A percentile compares a stretch with the other conserved stretches of the same genome.
These are phyloP conservation scores for Lodderomyces metapsilosis DNA, from an alignment of 1,139 yeast species.

Conservation along the genomic window DNA sequence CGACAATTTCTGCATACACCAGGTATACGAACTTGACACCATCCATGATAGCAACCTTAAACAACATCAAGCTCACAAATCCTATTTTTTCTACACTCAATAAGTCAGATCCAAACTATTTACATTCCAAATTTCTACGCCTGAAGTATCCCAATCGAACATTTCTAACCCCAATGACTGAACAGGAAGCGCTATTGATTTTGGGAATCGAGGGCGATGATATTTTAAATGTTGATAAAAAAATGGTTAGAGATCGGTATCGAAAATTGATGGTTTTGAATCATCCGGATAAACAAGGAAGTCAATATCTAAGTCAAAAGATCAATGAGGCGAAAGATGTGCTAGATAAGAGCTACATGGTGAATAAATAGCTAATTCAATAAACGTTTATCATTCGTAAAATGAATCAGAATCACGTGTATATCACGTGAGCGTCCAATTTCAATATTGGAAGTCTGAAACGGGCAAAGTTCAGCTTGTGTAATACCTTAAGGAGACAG, in stretches of 20 bases:
- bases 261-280: slow-evolving; percentile 61
- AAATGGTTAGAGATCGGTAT: slow-evolving; percentile 53
- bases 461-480: no score
- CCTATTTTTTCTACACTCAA: slow-evolving; percentile 4
- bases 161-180: slow-evolving; percentile 54
- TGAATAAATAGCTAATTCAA: slow-evolving; percentile 20
- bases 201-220: slow-evolving; percentile 56
- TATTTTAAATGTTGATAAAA: slow-evolving; percentile 42
- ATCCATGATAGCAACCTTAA: slow-evolving; percentile 55
- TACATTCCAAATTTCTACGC: slow-evolving; percentile 25
- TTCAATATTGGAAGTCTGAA: no score
- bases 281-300: slow-evolving; percentile 81
- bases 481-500: no score
- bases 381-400: no score
- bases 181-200: slow-evolving; percentile 56
- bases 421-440: no score
- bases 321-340: slow-evolving; percentile 74
- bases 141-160: slow-evolving; percentile 45
- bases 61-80: slow-evolving; percentile 32
- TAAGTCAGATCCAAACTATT: slow-evolving; percentile 19
- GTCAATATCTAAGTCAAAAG: slow-evolving; percentile 67
- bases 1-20: slow-evolving; percentile 45
- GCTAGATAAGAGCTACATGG: slow-evolving; percentile 54
- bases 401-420: background rate
- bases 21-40: slow-evolving; percentile 48